Evolutionary conservation across 2,329 filamentous ascomycete species (phyloP), one percentile per base, ranked within the genome.

Genomic region (Pseudogymnoascus sp.): DNA sequence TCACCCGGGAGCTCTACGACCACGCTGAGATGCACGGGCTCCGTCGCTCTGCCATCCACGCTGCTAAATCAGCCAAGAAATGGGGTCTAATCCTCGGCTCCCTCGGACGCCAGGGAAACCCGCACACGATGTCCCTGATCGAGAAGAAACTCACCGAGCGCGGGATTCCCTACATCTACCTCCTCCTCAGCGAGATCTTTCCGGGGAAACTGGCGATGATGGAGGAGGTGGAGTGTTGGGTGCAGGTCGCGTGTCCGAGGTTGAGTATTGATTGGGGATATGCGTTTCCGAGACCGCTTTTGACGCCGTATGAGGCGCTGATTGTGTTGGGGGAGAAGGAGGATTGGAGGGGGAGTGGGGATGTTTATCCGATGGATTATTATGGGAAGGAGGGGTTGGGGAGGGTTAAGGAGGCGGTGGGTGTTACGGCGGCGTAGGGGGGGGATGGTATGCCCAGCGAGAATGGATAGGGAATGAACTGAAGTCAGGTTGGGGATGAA

Each of bases 231-330:
- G 93, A 97, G 73, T 96, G 92, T 70, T 99, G 94, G 94, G 93
- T 99, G 40, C 94, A 99, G 76, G 92, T 99, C 60, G 94, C 94
- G 4, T 99, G 94, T 76, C 94, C 94, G n/a, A 80, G 94, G 60
- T 73, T 99, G 73, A 97, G 93, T 75, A 99, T 99, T 69, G 94
- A 99, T 77, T 99, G 94, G 94, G 94, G 94, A 0, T 97, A 97
- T 77, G 94, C 94, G 0, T 99, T 99, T 73, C 84, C 91, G 1
- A 79, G 90, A 56, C 94, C 94, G 59, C 74, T 99, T 64, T 76
- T 99, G 72, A 97, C 93, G 61, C 93, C 94, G 1, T 97, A 99
- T 70, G 94, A 99, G 77, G 94, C 94, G 5, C 82, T 97, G 64
- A 87, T 99, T 35, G 90, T 91, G n/a, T 77, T 99, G 59, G 92